These are phyloP conservation scores for Sambucus nigra DNA, from an alignment of 129 eudicot species.

Conservation along the genomic window DNA sequence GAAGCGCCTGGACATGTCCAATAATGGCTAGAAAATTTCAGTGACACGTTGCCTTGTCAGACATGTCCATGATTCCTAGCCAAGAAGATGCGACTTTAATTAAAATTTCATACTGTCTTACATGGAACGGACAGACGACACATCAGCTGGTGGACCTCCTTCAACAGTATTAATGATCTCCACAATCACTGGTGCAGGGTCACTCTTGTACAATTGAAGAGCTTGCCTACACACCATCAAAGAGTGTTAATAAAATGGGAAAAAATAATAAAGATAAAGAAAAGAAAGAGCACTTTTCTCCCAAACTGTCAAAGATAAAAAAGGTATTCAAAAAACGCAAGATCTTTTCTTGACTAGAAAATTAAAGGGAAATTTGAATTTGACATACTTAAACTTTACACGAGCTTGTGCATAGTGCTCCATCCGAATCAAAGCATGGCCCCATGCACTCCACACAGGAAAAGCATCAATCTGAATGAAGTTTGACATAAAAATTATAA, in stretches of 20 bases:
- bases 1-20: too few species aligned
- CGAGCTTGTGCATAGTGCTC: conserved; percentile 98
- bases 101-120: conserved; percentile 29
- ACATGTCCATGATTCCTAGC: too few species aligned
- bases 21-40: too few species aligned
- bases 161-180: conserved; percentile 92
- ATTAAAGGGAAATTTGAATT: conserved; percentile 1
- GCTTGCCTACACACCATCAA: conserved; percentile 67
- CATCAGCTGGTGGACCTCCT: conserved; percentile 99
- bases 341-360: too few species aligned
- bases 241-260: not conserved
- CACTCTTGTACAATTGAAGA: conserved; percentile 74
- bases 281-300: not conserved
- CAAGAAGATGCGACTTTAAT: too few species aligned
- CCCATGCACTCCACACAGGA: conserved; percentile 99
- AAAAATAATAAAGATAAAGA: not conserved
- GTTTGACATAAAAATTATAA: not conserved
- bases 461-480: conserved; percentile 74
- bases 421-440: conserved; percentile 95
- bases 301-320: not conserved
- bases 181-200: conserved; percentile 56
- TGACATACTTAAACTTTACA: conserved; percentile 82
- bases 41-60: too few species aligned
- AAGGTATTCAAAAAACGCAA: too few species aligned
- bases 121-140: conserved; percentile 92